Base-by-base conservation (phyloP, 148 eudicot genomes). In the Beta vulgaris region DNA sequence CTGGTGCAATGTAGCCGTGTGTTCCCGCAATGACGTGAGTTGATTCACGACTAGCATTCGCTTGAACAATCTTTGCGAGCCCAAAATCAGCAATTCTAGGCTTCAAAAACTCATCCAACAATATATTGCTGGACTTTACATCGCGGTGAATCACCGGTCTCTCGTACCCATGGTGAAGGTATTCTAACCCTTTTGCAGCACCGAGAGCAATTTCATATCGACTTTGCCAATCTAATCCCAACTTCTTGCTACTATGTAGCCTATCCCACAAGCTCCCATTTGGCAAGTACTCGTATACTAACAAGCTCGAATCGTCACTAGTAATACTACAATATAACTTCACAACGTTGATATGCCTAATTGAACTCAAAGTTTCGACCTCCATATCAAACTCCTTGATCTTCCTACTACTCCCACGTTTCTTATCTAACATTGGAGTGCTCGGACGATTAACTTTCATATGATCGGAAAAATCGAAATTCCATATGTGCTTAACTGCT, bases 61-160 rank as follows among this genome's bases (percentile, higher is more conserved):
- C 78, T 42, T 90, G 92, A 79, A 84, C 87, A 58, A 95, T 89
- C 89, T 87, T 95, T 0, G 98, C 97, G 0, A 95, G 88, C 19
- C 98, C 98, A 59, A 95, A 95, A 86, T 95, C 98, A 12, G 98
- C 98, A 48, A 95, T 95, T 65, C 91, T 69, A 25, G 98, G 92
- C 86, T 90, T 95, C 72, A 87, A 69, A 26, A 81, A 68, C 86
- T 95, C 92, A 43, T 95, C 98, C 64, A 95, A 74, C 76, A 95
- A 83, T 18, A 95, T 92, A 75, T 95, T 95, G 69, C 97, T 95
- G 0, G 98, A 95, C 86, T 95, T 95, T 14, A 95, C 91, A 73
- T 95, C 98, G 6, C 98, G 83, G 66, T 95, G 98, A 66, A 95
- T 87, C 57, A 95, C 80, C 6, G 97, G 92, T 69, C 79, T 74